Evolutionary conservation across 2,329 filamentous ascomycete species (phyloP), one percentile per base, ranked within the genome.

Genomic region (Ophiosphaerella herpotricha): DNA sequence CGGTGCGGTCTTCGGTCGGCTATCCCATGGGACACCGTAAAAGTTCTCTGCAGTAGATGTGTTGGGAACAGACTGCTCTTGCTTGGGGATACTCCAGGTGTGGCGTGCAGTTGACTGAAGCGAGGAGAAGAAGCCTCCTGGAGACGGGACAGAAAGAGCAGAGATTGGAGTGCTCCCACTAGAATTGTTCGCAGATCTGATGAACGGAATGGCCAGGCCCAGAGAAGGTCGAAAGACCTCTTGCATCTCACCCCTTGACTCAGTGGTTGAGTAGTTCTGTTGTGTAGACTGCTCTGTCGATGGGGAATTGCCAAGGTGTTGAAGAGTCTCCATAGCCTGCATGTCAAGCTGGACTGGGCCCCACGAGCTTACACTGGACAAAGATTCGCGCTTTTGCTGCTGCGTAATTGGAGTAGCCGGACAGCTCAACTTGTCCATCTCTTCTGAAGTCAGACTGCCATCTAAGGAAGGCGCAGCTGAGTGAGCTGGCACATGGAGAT

Each of bases 41-140:
- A 97, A 97, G 55, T 88, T 85, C 70, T 96, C 90, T 8, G 93
- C 93, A n/a, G 88, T 91, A 26, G 91, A 90, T 1, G 93, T 96
- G 0, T 90, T 93, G 1, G 91, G 91, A 1, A 85, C 85, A 3
- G 71, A 70, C 9, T 74, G 72, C 12, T 70, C 65, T 23, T 55
- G 58, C 43, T 64, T 66, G 16, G 65, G 63, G 8, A 87, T 77
- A 64, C 90, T 85, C 93, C 93, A 97, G 11, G 92, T 94, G 65
- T 87, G 85, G 44, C 91, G 85, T 33, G 87, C 85, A 45, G 85
- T 83, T 3, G 87, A 84, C 33, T 88, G 90, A 24, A 97, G 82
- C 0, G 88, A 91, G 2, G 90, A 90, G 74, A 97, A 97, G 79
- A 97, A 97, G 1, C 89, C 91, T 23, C 90, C 88, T 0, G 93